Conservation (phyloP, 257 asterid species). For the Solanum megistacrolobum region DNA sequence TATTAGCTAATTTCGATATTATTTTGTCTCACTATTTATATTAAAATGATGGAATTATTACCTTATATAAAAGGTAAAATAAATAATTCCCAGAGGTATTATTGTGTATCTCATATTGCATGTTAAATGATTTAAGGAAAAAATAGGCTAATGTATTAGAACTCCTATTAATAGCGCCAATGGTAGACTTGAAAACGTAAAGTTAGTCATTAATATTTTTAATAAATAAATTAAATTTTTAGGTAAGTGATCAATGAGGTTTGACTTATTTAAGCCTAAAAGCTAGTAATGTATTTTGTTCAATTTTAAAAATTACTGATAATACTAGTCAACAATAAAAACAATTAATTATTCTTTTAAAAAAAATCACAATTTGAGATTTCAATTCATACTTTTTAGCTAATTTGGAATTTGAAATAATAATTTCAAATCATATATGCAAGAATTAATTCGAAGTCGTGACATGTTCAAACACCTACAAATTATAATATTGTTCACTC, state of each 20-base stretch:
- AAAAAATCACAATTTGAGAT: too few species aligned
- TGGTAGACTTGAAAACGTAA: neutral
- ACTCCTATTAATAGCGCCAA: constrained; percentile 50
- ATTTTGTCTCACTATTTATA: neutral
- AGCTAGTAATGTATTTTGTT: neutral
- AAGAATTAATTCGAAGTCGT: too few species aligned
- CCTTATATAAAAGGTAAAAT: too few species aligned
- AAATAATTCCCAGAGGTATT: too few species aligned
- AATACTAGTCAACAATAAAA: neutral
- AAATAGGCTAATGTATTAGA: constrained; percentile 57
- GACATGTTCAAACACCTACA: too few species aligned
- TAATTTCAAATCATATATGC: too few species aligned
- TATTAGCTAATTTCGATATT: neutral
- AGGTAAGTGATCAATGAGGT: neutral
- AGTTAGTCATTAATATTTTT: neutral
- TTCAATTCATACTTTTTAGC: too few species aligned
- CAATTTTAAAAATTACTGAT: neutral
- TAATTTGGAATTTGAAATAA: too few species aligned
- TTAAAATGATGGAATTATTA: neutral
- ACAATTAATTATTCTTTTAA: neutral
- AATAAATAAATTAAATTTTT: neutral
- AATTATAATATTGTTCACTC: neutral
- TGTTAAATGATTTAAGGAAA: neutral
- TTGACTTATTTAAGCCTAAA: neutral
- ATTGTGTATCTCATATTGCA: too few species aligned